Percentiles rank a stretch among this genome's conserved stretches.
phyloP scores from a whole-genome alignment of 371 early-diverging fungal species.

The Apophysomyces variabilis region DNA sequence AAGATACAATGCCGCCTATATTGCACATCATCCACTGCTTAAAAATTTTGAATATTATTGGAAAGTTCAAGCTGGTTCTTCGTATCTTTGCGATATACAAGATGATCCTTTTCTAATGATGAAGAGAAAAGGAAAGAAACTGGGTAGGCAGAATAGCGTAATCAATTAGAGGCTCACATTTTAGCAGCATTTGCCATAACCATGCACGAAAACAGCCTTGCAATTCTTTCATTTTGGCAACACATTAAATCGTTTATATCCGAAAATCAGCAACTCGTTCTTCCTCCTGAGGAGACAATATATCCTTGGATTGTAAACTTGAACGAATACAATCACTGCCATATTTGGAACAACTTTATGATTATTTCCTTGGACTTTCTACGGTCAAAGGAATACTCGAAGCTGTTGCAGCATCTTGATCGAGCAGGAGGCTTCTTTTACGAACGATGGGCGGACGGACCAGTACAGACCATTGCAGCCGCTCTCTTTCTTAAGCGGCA shows the following conservation, averaged over 20 bases:
- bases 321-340: slow-evolving; percentile 68
- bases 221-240: slow-evolving; percentile 78
- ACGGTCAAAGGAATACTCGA: slow-evolving; percentile 61
- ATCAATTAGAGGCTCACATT: not conserved
- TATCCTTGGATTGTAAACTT: slow-evolving; percentile 31
- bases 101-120: slow-evolving; percentile 43
- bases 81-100: slow-evolving; percentile 37
- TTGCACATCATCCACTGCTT: slow-evolving; percentile 66
- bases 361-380: slow-evolving; percentile 38
- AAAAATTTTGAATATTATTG: slow-evolving; percentile 45
- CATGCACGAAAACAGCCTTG: slow-evolving; percentile 73
- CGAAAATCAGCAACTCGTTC: slow-evolving; percentile 33
- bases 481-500: slow-evolving; percentile 67
- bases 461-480: slow-evolving; percentile 81
- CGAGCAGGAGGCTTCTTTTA: slow-evolving; percentile 88
- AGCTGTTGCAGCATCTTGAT: slow-evolving; percentile 83
- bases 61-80: slow-evolving; percentile 45
- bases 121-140: slow-evolving; percentile 43
- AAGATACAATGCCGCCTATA: slow-evolving; percentile 83
- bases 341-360: slow-evolving; percentile 69
- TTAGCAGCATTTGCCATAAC: slow-evolving; percentile 66
- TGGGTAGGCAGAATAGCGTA: slow-evolving; percentile 55
- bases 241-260: slow-evolving; percentile 55
- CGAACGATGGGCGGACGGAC: slow-evolving; percentile 70
- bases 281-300: slow-evolving; percentile 24